Evolutionary conservation across 2,329 filamentous ascomycete genomes (phyloP).

Genomic region (Xylaria sp.): DNA sequence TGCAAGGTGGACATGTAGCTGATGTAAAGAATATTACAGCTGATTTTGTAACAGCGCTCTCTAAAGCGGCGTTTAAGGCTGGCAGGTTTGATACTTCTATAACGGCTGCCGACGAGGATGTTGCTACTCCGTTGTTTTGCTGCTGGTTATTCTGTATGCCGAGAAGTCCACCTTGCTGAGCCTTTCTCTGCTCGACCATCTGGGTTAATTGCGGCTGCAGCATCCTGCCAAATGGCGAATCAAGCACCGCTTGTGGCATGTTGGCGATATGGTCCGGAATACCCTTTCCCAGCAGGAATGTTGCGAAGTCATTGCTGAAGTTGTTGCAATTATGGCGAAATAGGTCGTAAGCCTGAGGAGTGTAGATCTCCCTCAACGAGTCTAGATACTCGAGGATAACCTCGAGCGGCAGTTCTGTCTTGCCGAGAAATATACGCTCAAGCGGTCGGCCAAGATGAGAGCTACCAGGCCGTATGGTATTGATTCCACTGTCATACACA

Average conservation of each 20-base stretch:
- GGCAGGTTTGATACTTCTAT: constrained; percentile 68
- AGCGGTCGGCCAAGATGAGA: constrained; percentile 90
- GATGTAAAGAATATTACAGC: constrained; percentile 94
- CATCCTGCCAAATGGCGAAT: constrained; percentile 90
- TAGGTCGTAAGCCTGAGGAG: constrained; percentile 84
- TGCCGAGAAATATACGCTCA: constrained; percentile 78
- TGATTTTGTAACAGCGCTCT: constrained; percentile 71
- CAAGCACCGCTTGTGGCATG: constrained; percentile 85
- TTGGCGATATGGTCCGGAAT: constrained; percentile 89
- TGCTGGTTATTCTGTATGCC: constrained; percentile 58
- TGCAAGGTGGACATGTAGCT: constrained; percentile 86
- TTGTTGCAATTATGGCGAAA: constrained; percentile 97
- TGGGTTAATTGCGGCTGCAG: constrained; percentile 75
- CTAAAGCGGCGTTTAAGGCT: constrained; percentile 70
- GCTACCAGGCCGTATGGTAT: constrained; percentile 80
- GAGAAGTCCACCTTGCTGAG: constrained; percentile 62
- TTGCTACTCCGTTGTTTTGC: constrained; percentile 36
- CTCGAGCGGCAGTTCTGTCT: constrained; percentile 81
- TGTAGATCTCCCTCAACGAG: constrained; percentile 84
- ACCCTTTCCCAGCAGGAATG: constrained; percentile 86
- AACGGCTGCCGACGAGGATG: constrained; percentile 57
- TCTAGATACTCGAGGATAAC: constrained; percentile 89
- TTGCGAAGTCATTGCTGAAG: constrained; percentile 91
- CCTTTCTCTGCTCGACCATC: constrained; percentile 61
- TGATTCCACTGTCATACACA: constrained; percentile 88